Base-by-base conservation (phyloP, 768 basidiomycete species). In the Pleurotus pulmonarius region DNA sequence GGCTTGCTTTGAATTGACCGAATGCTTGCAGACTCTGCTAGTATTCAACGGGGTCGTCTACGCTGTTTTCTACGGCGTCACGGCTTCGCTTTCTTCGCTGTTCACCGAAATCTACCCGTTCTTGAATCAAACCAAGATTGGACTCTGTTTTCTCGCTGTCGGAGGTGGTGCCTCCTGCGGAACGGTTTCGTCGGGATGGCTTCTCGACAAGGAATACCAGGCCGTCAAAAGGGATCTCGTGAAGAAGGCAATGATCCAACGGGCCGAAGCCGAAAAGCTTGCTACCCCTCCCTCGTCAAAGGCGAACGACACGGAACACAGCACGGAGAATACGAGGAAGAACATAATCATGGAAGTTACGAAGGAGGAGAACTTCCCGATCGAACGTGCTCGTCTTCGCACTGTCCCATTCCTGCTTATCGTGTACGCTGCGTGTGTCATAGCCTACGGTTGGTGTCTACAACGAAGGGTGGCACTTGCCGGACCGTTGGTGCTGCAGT, bases 141-240 rank as follows among this genome's bases (percentile, higher is more conserved):
- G 92, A 2, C 70, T 94, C 4, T 92, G 88, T 67, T 94, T 86
- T 72, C 70, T 94, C 55, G 82, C 84, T 1, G 79, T 88, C 51
- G 92, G 91, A n/a, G 79, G 82, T n/a, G 93, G 92, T 0, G 85
- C 85, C 70, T 68, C 83, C 8, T 53, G 86, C 15, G 86, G 90
- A n/a, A 79, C 83, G 16, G 65, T 74, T 18, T 18, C 75, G 0
- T 82, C 75, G 25, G 91, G 92, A 2, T 80, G 73, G 55, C 63
- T 89, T 11, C 66, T 92, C 9, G 87, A 94, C 60, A 71, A 71
- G 59, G 83, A 90, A 59, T 94, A 86, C 66, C 66, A 64, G 49
- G 61, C 55, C 1, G 64, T 76, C 40, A 70, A 34, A 77, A 62
- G 59, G 67, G 65, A 60, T 69, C 74, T 48, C 75, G 34, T 60